Base-by-base conservation (phyloP, 768 basidiomycete species). In the Phylloporus sp. region DNA sequence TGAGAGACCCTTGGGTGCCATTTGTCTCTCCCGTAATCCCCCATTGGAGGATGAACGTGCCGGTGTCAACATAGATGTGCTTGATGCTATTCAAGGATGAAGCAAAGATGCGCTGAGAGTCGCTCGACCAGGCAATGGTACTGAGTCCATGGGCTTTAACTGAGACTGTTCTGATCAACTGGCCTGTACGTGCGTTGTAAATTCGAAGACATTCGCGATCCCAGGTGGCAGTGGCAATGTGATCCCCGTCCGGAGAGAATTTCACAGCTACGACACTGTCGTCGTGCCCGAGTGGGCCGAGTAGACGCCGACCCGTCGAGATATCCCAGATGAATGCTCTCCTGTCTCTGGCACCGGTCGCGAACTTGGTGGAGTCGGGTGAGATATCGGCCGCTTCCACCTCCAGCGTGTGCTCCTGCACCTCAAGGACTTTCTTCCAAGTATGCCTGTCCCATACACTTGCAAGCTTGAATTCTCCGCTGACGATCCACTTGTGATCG, bases 251-350 rank as follows among this genome's bases (percentile, higher is more conserved):
- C 0, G 53, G 56, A 15, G 56, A 57, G 50, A 57, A 57, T 26
- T 29, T 45, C 18, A 48, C 42, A 0, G 39, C 32, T 6, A 6
- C 32, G 5, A 55, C 39, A 5, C 32, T 38, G 20, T 11, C 24
- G 7, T 45, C 26, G 22, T 56, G 54, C 18, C 29, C 4, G 13
- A 58, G 47, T 5, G 57, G 57, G 12, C 57, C 57, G 7, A 44
- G 26, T 5, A 58, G 39, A 9, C 45, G 47, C 22, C 16, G 13
- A 11, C 56, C 54, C 1, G 49, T 57, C 3, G 24, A 29, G 9
- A 56, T 29, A n/a, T 52, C 38, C 54, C 54, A 58, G 39, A 58
- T 27, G 32, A 42, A 46, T 9, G 18, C 50, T 12, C 2, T 34
- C 26, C 16, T 42, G 20, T 52, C 50, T 9, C 16, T 38, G 1